phyloP scores from a whole-genome alignment of 192 early-diverging fungal species.

The Tieghemiomyces parasiticus region DNA sequence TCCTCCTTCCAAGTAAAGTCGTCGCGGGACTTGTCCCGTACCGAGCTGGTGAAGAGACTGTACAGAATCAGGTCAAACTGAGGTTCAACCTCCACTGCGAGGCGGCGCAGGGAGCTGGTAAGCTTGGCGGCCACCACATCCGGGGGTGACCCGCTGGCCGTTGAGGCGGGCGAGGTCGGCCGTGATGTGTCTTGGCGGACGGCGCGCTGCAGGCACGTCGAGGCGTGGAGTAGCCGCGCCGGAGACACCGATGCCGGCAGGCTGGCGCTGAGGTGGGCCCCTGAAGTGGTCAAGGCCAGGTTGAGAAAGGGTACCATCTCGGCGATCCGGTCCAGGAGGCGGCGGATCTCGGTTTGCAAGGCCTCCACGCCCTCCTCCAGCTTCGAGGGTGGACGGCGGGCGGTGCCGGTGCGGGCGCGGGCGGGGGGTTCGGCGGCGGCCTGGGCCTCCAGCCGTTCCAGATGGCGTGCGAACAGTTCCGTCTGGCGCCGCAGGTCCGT shows the following conservation, averaged over 20 bases:
- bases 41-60: conserved; percentile 48
- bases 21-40: conserved; percentile 32
- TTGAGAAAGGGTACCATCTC: conserved; percentile 36
- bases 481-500: conserved; percentile 35
- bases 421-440: neutral
- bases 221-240: conserved; percentile 43
- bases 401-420: neutral
- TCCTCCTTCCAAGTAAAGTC: conserved; percentile 80
- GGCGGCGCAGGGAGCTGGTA: neutral
- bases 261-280: conserved; percentile 24
- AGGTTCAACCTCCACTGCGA: conserved; percentile 14
- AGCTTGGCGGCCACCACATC: neutral
- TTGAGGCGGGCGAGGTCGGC: neutral
- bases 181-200: conserved; percentile 7
- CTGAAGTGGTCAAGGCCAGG: conserved; percentile 33
- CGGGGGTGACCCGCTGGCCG: neutral
- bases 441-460: conserved; percentile 12
- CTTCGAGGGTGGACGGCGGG: conserved; percentile 3
- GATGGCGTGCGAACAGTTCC: conserved; percentile 22
- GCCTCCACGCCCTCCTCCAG: conserved; percentile 3
- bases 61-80: conserved; percentile 42
- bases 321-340: conserved; percentile 24
- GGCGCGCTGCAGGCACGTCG: conserved; percentile 17
- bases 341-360: conserved; percentile 12
- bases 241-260: conserved; percentile 32